Evolutionary conservation across 208 protist species (phyloP).

Genomic region (Trypanosoma boissoni): DNA sequence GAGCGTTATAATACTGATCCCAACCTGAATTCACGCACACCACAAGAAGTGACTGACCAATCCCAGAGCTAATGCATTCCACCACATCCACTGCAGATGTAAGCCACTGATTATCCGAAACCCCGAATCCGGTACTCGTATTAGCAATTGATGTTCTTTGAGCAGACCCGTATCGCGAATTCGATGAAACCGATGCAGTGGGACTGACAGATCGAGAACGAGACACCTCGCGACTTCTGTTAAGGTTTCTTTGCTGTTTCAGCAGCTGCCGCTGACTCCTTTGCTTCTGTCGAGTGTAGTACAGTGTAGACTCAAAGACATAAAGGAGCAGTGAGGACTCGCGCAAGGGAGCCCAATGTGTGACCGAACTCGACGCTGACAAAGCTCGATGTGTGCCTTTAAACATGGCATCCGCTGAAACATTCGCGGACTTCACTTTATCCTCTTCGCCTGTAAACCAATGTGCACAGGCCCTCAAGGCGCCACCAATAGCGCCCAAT

Average conservation of each 20-base stretch:
- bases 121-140: neutral
- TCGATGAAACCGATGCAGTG: conserved; percentile 3
- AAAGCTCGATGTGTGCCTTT: neutral
- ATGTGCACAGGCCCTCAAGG: conserved; percentile 16
- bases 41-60: conserved; percentile 24
- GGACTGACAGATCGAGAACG: neutral
- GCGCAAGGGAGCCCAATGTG: conserved; percentile 18
- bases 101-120: neutral
- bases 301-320: conserved; percentile 20
- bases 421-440: neutral
- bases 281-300: conserved; percentile 11
- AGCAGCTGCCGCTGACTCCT: conserved; percentile 8
- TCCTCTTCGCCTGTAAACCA: neutral
- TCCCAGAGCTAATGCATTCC: conserved; percentile 14
- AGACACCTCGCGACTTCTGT: neutral
- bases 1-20: conserved; percentile 28
- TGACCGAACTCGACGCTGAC: neutral
- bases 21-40: conserved; percentile 30
- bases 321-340: conserved; percentile 19
- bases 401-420: neutral
- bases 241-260: too few species aligned
- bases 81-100: neutral
- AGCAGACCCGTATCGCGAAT: neutral
- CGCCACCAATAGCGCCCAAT: conserved; percentile 13
- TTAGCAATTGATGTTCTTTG: neutral